Evolutionary conservation across 1,284 basidiomycete genomes (phyloP), one percentile per base, ranked within the genome.

Genomic region (Tylopilus orsonianus): DNA sequence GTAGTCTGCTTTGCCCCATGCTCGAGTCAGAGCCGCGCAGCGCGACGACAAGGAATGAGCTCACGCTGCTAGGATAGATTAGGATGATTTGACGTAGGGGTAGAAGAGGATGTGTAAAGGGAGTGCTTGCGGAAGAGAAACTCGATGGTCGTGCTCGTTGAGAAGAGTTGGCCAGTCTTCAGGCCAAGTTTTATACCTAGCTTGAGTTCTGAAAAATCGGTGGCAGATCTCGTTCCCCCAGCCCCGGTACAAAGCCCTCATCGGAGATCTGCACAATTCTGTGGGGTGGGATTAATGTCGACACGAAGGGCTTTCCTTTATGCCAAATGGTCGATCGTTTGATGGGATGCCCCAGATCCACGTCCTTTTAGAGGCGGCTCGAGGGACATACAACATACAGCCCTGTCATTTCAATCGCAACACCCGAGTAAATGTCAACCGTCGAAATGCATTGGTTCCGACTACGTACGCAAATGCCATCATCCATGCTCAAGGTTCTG

Each of bases 21-120:
- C 32, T 23, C 30, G 18, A 40, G 56, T 64, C 38, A 68, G 60
- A 38, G 20, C 41, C 41, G 34, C 44, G 46, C 41, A 22, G 43
- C 29, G n/a, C n/a, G 13, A 8, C 16, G 30, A 13, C 16, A 13
- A 26, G 2, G 23, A 44, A 29, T 22, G 12, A 23, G 29, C 61
- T 46, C 46, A 65, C 62, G 34, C 40, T 47, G 41, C 20, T 51
- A 62, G 42, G 30, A 47, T 59, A 61, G 60, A 65, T 63, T 61
- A 63, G 19, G 48, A 48, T 36, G 37, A 37, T 22, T 46, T 39
- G 41, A 36, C 23, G 38, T 39, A 53, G 39, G 26, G 19, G 58
- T 27, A 46, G 32, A 16, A 33, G 32, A 24, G 41, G 36, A 41
- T 20, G 48, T 43, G 39, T 40, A 39, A 47, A 38, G 39, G n/a